Evolutionary conservation across 2,329 filamentous ascomycete genomes (phyloP).

Genomic region (Madurella mycetomatis): DNA sequence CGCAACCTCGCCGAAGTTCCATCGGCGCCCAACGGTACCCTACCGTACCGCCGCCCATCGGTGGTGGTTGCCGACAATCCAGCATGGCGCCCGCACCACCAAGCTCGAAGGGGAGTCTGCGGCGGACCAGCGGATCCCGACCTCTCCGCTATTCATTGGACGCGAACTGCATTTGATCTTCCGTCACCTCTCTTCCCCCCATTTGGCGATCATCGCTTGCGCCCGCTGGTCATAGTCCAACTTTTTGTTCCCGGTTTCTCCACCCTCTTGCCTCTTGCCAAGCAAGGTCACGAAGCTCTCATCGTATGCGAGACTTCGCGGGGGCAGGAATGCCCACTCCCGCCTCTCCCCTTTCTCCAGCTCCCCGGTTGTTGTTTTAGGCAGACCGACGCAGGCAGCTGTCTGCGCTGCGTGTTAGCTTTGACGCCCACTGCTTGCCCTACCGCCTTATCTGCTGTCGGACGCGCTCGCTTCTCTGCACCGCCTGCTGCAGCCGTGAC

Average conservation of each 20-base stretch:
- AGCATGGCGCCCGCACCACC: neutral
- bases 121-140: conserved; percentile 7
- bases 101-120: neutral
- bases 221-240: conserved; percentile 16
- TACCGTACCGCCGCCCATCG: conserved; percentile 11
- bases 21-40: conserved; percentile 28
- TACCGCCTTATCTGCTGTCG: conserved; percentile 12
- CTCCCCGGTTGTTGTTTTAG: conserved; percentile 3
- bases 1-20: conserved; percentile 15
- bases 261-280: conserved; percentile 13
- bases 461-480: conserved; percentile 8
- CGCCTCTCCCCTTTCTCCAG: conserved; percentile 13
- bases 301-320: conserved; percentile 24
- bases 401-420: conserved; percentile 8
- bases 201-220: conserved; percentile 14
- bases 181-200: conserved; percentile 2
- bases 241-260: conserved; percentile 13
- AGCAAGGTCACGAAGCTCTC: conserved; percentile 24
- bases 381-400: conserved; percentile 13
- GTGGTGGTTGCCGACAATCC: neutral
- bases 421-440: conserved; percentile 7
- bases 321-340: conserved; percentile 11
- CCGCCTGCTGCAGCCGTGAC: conserved; percentile 15
- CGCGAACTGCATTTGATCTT: conserved; percentile 9
- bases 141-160: conserved; percentile 10